Evolutionary conservation across 108 stramenopile species (phyloP).

Genomic region (Cyclotella sp.): DNA sequence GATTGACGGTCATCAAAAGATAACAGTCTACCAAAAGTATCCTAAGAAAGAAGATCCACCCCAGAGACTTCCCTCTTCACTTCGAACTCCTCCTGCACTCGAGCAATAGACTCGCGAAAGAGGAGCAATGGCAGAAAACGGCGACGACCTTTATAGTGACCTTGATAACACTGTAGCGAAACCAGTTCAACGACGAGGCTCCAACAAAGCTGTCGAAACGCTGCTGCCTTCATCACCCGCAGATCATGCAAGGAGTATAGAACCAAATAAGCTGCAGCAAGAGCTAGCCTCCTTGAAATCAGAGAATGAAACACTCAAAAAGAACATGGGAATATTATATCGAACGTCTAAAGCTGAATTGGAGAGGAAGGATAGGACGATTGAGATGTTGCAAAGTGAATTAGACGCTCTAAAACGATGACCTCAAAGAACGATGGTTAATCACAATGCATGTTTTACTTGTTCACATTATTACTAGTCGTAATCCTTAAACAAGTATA

Average conservation of each 20-base stretch:
- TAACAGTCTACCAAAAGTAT: too few relatives aligned
- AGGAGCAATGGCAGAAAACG: slow-evolving; percentile 26
- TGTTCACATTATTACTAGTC: not conserved
- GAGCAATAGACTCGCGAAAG: not conserved
- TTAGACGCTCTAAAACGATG: slow-evolving; percentile 38
- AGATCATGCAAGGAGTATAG: not conserved
- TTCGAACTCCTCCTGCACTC: not conserved
- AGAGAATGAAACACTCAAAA: slow-evolving; percentile 53
- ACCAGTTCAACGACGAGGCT: not conserved
- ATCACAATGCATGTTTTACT: not conserved
- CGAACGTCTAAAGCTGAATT: slow-evolving; percentile 54
- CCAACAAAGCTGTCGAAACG: not conserved
- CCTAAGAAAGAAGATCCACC: not conserved
- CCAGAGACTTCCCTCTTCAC: not conserved
- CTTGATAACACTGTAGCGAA: slow-evolving; percentile 36
- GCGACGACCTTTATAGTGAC: slow-evolving; percentile 42
- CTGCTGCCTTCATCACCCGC: not conserved
- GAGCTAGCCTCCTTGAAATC: slow-evolving; percentile 1
- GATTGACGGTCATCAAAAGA: too few relatives aligned
- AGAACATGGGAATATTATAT: slow-evolving; percentile 53
- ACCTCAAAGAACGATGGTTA: not conserved
- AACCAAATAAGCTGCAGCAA: not conserved
- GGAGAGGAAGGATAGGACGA: slow-evolving; percentile 52
- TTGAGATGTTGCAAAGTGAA: slow-evolving; percentile 43
- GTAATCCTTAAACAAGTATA: not conserved